phyloP scores from a whole-genome alignment of 805 yeast genomes.

The Priceomyces fermenticarens region DNA sequence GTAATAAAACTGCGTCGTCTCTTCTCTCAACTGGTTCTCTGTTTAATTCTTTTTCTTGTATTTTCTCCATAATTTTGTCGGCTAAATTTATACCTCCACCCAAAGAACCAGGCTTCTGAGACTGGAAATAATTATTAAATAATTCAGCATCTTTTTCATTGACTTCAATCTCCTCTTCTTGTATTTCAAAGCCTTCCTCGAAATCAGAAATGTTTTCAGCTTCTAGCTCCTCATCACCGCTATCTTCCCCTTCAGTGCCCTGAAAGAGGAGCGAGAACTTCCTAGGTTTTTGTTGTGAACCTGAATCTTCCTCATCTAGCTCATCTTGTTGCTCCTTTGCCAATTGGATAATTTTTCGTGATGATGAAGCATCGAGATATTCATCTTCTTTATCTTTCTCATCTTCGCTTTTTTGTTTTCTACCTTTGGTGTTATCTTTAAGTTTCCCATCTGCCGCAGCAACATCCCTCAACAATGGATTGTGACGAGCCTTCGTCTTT shows the following conservation, averaged over 20 bases:
- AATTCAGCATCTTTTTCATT: slow-evolving; percentile 81
- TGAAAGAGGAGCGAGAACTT: slow-evolving; percentile 14
- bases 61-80: slow-evolving; percentile 89
- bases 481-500: slow-evolving; percentile 67
- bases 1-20: slow-evolving; percentile 76
- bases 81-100: slow-evolving; percentile 68
- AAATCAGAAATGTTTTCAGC: slow-evolving; percentile 48
- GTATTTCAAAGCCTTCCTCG: slow-evolving; percentile 49
- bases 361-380: slow-evolving; percentile 74
- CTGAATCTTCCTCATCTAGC: slow-evolving; percentile 54
- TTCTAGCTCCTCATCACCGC: slow-evolving; percentile 31
- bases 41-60: slow-evolving; percentile 64
- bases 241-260: slow-evolving; percentile 7
- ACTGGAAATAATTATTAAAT: slow-evolving; percentile 67
- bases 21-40: slow-evolving; percentile 37
- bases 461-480: slow-evolving; percentile 76
- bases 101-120: slow-evolving; percentile 16
- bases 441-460: slow-evolving; percentile 72
- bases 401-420: slow-evolving; percentile 25
- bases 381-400: slow-evolving; percentile 54
- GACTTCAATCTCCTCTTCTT: slow-evolving; percentile 61
- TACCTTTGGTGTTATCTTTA: slow-evolving; percentile 39
- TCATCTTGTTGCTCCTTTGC: slow-evolving; percentile 95
- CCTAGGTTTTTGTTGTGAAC: slow-evolving; percentile 13
- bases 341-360: slow-evolving; percentile 80